Conservation (phyloP, 106 monocot species). For the Allium fistulosum region DNA sequence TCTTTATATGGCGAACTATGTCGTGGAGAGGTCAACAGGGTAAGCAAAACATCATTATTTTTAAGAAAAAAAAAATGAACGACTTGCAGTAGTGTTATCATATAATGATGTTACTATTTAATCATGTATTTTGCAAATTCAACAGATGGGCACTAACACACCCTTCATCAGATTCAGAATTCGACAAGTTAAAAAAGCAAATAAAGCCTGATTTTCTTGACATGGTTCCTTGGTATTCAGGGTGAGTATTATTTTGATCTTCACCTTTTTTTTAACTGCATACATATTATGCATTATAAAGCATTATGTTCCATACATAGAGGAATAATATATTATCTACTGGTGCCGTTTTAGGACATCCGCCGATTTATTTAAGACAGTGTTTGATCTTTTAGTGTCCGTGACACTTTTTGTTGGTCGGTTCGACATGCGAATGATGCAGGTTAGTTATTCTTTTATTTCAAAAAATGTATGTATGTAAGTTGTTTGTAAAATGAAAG, state of each 20-base stretch:
- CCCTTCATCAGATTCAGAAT: conserved; percentile 54
- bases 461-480: background rate
- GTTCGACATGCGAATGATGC: conserved; percentile 99
- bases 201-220: conserved; percentile 90
- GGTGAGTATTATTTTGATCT: conserved; percentile 34
- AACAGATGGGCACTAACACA: conserved; percentile 89
- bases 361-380: conserved; percentile 87
- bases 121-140: conserved; percentile 1
- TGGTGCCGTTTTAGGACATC: conserved; percentile 48
- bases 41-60: conserved; percentile 13
- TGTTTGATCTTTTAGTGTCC: conserved; percentile 84
- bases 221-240: conserved; percentile 99
- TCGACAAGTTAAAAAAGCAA: conserved; percentile 74
- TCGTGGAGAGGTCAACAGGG: conserved; percentile 80
- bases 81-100: background rate
- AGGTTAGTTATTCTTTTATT: conserved; percentile 25
- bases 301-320: no score
- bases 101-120: background rate
- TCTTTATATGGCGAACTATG: conserved; percentile 94
- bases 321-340: background rate
- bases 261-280: background rate
- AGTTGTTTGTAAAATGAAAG: no score
- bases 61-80: no score
- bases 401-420: conserved; percentile 93
- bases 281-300: no score